Evolutionary conservation across 2,329 filamentous ascomycete species (phyloP), one percentile per base, ranked within the genome.

Genomic region (Sarocladiaceae sp.): DNA sequence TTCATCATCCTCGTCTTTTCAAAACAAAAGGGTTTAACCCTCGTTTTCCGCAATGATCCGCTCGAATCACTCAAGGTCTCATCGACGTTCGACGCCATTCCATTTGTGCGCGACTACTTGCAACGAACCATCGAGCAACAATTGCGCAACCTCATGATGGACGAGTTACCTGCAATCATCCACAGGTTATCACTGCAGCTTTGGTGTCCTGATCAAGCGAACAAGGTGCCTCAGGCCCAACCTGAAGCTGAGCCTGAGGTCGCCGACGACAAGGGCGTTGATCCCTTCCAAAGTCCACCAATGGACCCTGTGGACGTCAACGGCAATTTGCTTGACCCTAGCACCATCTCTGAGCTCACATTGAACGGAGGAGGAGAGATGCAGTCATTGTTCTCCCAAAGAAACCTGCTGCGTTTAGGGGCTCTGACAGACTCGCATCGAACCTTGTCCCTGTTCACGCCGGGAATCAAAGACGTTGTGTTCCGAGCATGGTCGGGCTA

Each of bases 1-100:
- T 97, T 99, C 68, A 95, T 99, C 60, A 97, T 99, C 54, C 71
- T 99, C 48, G 94, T 99, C 56, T 99, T 99, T 67, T 97, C 93
- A 3, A 93, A 91, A 66, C 91, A 96, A 72, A 99, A 99, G 67
- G 94, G 94, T 18, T 80, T 99, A 53, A 99, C 94, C 1, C 79
- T 99, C 46, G 94, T 99, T 40, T 99, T 99, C 68, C 87, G 94
- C 62, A 97, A 99, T 79, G 94, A 99, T 66, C 94, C 94, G 4
- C 83, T 99, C 56, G 94, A 99, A 67, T 97, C 93, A 4, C 84
- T 99, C 63, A 97, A 97, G 74, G 94, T 99, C 59, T 97, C 93
- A 1, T 97, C 93, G 59, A 99, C 94, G 40, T 99, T 99, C 70
- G 94, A 99, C 73, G 96, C 93, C 12, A 99, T 99, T 63, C 93